phyloP scores from a whole-genome alignment of 371 early-diverging fungal genomes.

The Mycotypha africana region DNA sequence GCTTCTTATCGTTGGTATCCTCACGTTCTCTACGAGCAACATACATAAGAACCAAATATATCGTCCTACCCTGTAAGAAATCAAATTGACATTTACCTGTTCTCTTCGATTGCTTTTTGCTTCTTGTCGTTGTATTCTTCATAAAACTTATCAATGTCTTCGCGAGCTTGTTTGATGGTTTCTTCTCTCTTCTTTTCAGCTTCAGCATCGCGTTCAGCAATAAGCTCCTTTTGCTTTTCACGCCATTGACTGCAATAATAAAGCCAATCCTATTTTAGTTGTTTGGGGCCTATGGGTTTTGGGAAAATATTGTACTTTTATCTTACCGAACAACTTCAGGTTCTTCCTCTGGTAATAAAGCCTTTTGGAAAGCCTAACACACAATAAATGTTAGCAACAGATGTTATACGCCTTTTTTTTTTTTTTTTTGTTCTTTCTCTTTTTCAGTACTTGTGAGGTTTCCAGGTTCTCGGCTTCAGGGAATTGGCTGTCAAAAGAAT shows the following conservation, averaged over 20 bases:
- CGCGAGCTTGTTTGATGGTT: conserved; percentile 67
- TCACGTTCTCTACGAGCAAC: conserved; percentile 45
- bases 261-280: not conserved
- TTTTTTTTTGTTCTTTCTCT: too few species aligned
- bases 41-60: too few species aligned
- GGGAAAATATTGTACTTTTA: too few species aligned
- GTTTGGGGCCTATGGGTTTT: too few species aligned
- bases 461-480: conserved; percentile 48
- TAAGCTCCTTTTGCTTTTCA: conserved; percentile 63
- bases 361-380: conserved; percentile 41
- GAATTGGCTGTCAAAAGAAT: conserved; percentile 35
- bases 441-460: conserved; percentile 43
- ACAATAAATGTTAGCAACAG: too few species aligned
- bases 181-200: conserved; percentile 66
- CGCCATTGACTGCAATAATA: conserved; percentile 74
- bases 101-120: conserved; percentile 68
- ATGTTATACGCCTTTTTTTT: not conserved
- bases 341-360: conserved; percentile 46
- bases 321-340: conserved; percentile 54
- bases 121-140: conserved; percentile 93
- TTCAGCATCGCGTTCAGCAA: conserved; percentile 75
- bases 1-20: conserved; percentile 38
- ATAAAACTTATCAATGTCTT: conserved; percentile 87
- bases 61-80: not conserved
- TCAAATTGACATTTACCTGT: conserved; percentile 44